These are phyloP conservation scores for Leccinum cinnamomeum DNA, from an alignment of 1,284 basidiomycete genomes.

Conservation along the genomic window DNA sequence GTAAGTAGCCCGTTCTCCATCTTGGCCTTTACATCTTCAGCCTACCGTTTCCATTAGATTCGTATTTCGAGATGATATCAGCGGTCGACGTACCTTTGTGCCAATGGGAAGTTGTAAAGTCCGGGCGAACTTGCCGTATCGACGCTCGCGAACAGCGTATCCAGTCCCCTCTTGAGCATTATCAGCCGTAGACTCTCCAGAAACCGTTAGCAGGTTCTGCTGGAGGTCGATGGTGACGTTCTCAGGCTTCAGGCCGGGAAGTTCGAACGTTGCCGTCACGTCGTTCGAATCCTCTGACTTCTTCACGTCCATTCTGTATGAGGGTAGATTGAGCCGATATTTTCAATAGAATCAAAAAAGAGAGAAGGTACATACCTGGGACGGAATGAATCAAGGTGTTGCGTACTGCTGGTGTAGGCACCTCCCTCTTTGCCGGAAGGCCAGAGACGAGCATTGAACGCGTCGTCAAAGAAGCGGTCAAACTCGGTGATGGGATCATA, in stretches of 20 bases:
- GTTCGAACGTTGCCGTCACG: conserved; percentile 42
- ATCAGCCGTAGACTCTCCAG: conserved; percentile 35
- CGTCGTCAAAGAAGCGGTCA: conserved; percentile 47
- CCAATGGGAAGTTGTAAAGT: conserved; percentile 6
- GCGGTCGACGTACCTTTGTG: conserved; percentile 4
- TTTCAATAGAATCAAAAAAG: too few species aligned
- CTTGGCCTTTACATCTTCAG: conserved; percentile 10
- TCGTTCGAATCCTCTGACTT: conserved; percentile 29
- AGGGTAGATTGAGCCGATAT: too few species aligned
- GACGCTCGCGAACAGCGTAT: conserved; percentile 40
- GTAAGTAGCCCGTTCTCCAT: conserved; percentile 9
- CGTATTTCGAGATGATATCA: too few species aligned
- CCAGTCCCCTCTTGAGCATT: conserved; percentile 33
- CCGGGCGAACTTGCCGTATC: conserved; percentile 7
- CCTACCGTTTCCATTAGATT: neutral
- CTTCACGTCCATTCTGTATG: conserved; percentile 33
- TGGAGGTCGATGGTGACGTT: conserved; percentile 41
- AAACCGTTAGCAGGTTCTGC: conserved; percentile 38
- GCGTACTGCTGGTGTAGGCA: neutral
- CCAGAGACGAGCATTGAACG: conserved; percentile 29
- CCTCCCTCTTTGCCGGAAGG: neutral
- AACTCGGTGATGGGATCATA: conserved; percentile 49
- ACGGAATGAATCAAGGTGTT: conserved; percentile 14
- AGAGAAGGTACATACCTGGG: conserved; percentile 1
- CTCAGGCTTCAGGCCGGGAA: conserved; percentile 44